phyloP scores from a whole-genome alignment of 2,329 filamentous ascomycete species.

The Venturia asperata region DNA sequence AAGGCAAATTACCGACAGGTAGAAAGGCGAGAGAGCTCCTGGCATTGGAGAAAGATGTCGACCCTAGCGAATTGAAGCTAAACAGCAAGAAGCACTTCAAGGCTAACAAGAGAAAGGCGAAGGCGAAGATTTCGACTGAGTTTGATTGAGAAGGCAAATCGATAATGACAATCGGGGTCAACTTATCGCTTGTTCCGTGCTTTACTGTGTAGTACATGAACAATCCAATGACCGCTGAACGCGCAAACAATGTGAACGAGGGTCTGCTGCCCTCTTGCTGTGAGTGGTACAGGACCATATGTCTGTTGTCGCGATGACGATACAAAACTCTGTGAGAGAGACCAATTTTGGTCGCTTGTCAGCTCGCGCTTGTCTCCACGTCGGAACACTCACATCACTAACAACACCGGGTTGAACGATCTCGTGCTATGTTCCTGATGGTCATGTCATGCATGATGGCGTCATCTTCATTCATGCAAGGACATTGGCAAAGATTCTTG shows the following conservation, averaged over 20 bases:
- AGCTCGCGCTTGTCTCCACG: neutral
- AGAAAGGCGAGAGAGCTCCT: slow-evolving; percentile 75
- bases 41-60: slow-evolving; percentile 76
- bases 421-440: too few species aligned
- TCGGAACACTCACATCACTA: too few species aligned
- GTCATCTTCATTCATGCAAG: too few species aligned
- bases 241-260: neutral
- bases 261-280: neutral
- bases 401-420: too few species aligned
- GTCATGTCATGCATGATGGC: too few species aligned
- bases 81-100: slow-evolving; percentile 92
- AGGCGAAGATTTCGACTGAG: slow-evolving; percentile 15
- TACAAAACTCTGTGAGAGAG: neutral
- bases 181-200: neutral
- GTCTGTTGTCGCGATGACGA: neutral
- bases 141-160: slow-evolving; percentile 2
- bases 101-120: slow-evolving; percentile 33
- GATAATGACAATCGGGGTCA: neutral
- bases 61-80: slow-evolving; percentile 62
- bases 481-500: too few species aligned
- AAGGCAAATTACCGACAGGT: slow-evolving; percentile 66
- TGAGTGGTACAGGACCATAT: neutral
- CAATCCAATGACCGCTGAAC: neutral
- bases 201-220: neutral
- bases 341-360: neutral